Evolutionary conservation across 2,329 filamentous ascomycete genomes (phyloP).

Genomic region (Fusarium agapanthi): DNA sequence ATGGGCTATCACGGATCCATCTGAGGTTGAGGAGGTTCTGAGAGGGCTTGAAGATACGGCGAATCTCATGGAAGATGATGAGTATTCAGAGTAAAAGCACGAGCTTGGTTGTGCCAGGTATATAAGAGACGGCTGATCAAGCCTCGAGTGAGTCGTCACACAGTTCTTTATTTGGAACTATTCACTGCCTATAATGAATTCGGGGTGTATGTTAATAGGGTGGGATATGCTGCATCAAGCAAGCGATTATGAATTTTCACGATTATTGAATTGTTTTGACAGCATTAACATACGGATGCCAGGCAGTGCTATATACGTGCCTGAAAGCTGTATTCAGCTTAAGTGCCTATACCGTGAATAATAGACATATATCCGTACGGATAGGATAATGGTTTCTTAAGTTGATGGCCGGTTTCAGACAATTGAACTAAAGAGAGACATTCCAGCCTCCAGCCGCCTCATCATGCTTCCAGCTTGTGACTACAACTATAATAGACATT

Average conservation of each 20-base stretch:
- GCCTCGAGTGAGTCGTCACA: not conserved
- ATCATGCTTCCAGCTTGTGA: not conserved
- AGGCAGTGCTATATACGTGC: not conserved
- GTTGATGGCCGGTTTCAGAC: conserved; percentile 34
- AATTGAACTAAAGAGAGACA: conserved; percentile 31
- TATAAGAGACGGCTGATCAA: conserved; percentile 3
- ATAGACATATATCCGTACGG: not conserved
- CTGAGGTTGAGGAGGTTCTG: conserved; percentile 75
- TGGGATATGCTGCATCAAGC: conserved; percentile 3
- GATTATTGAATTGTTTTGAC: conserved; percentile 6
- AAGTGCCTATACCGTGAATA: not conserved
- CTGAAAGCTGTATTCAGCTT: not conserved
- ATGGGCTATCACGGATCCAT: conserved; percentile 87
- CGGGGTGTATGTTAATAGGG: conserved; percentile 13
- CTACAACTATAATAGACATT: not conserved
- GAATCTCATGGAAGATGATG: conserved; percentile 58
- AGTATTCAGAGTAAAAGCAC: conserved; percentile 42
- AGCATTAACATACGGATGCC: not conserved
- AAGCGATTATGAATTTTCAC: conserved; percentile 10
- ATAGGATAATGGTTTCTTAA: conserved; percentile 11
- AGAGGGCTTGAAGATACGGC: conserved; percentile 73
- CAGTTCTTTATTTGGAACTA: not conserved
- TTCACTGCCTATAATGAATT: not conserved
- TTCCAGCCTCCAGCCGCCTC: conserved; percentile 26
- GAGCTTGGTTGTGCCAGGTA: not conserved